phyloP scores from a whole-genome alignment of 225 moss, liverwort and hornwort genomes.

The Thuidium tamariscinum region DNA sequence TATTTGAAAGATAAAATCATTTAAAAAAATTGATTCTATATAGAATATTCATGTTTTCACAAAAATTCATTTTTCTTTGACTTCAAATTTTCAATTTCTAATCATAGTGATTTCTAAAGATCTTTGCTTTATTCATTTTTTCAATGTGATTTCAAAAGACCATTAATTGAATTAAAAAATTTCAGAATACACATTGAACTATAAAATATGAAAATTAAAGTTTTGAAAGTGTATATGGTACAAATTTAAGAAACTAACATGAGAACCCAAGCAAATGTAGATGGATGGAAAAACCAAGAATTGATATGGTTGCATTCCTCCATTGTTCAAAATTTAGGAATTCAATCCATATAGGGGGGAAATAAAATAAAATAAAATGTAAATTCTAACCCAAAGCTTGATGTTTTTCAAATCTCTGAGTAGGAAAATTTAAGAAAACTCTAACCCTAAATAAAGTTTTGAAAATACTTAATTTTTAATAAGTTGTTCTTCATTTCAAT shows the following conservation, averaged over 20 bases:
- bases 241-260: background rate
- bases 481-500: too few relatives aligned
- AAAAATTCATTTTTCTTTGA: background rate
- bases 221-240: fast-evolving
- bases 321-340: fast-evolving
- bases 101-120: too few relatives aligned
- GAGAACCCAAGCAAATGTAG: background rate
- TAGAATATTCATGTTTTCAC: background rate
- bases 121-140: background rate
- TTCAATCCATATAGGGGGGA: fast-evolving
- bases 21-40: too few relatives aligned
- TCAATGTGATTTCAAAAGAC: fast-evolving
- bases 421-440: fast-evolving
- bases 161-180: background rate
- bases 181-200: background rate
- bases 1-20: background rate
- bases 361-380: fast-evolving
- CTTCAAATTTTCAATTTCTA: too few relatives aligned
- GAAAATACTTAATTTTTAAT: too few relatives aligned
- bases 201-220: background rate
- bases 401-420: background rate
- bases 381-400: background rate
- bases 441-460: background rate
- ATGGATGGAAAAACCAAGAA: background rate
- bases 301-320: fast-evolving